phyloP scores from a whole-genome alignment of 192 early-diverging fungal genomes.

The Gaertneriomyces semiglobifer region DNA sequence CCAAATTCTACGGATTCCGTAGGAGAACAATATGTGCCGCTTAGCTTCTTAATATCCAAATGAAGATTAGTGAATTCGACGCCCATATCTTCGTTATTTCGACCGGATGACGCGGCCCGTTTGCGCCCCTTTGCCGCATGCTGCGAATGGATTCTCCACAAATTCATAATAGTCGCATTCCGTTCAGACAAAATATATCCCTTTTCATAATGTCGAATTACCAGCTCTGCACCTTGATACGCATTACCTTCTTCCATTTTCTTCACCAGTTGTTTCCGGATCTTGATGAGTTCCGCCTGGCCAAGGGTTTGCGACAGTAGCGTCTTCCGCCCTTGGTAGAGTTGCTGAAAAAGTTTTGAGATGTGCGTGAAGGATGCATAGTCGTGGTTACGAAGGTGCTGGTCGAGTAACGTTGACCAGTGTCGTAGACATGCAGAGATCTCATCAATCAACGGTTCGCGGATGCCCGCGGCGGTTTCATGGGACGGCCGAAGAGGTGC shows the following conservation, averaged over 20 bases:
- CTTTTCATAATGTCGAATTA: constrained; percentile 59
- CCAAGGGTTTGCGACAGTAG: constrained; percentile 58
- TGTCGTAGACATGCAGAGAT: constrained; percentile 60
- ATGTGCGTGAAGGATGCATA: constrained; percentile 54
- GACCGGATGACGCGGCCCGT: neutral
- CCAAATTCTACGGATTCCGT: constrained; percentile 61
- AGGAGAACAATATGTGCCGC: constrained; percentile 54
- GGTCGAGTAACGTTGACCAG: constrained; percentile 55
- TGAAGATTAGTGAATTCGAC: constrained; percentile 41
- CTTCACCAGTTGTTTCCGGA: constrained; percentile 52
- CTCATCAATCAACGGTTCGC: constrained; percentile 65
- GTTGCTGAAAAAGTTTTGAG: constrained; percentile 52
- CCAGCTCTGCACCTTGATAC: constrained; percentile 50
- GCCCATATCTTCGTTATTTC: constrained; percentile 4
- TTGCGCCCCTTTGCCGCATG: constrained; percentile 5
- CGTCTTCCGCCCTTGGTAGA: constrained; percentile 61
- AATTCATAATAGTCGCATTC: constrained; percentile 52
- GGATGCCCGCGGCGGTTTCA: constrained; percentile 49
- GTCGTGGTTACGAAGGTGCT: constrained; percentile 49
- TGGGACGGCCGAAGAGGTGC: constrained; percentile 28
- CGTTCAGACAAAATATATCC: constrained; percentile 54
- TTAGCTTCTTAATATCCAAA: constrained; percentile 55
- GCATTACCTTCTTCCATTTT: constrained; percentile 55
- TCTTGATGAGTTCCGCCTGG: constrained; percentile 52
- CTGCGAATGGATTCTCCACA: constrained; percentile 57